phyloP scores from a whole-genome alignment of 305 asterid species.

The Fraxinus floribunda region DNA sequence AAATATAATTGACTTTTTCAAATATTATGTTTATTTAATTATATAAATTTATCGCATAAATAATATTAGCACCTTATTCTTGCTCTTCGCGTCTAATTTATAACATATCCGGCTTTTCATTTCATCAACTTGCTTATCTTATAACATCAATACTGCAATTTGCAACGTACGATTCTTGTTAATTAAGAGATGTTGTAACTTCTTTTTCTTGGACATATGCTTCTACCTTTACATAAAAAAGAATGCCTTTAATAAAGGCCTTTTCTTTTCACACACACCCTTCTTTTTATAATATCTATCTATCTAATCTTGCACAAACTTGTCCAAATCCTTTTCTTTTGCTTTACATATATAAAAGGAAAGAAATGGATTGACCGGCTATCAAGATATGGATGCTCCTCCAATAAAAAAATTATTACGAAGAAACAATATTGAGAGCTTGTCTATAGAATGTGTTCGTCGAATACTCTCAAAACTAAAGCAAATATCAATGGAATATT shows the following conservation, averaged over 20 bases:
- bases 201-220: constrained; percentile 5
- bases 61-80: neutral
- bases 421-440: neutral
- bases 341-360: neutral
- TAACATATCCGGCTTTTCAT: constrained; percentile 35
- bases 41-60: neutral
- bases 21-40: neutral
- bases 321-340: constrained; percentile 11
- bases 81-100: neutral
- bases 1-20: neutral
- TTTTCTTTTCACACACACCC: constrained; percentile 29
- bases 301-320: constrained; percentile 16
- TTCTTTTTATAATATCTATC: constrained; percentile 9
- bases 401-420: neutral
- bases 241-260: constrained; percentile 31
- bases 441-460: neutral
- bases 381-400: neutral
- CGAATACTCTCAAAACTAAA: neutral
- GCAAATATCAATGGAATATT: neutral
- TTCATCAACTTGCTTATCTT: constrained; percentile 36
- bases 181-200: constrained; percentile 24
- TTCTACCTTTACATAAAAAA: constrained; percentile 25
- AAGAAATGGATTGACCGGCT: constrained; percentile 19
- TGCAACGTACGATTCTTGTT: constrained; percentile 19
- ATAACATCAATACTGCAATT: constrained; percentile 5